Percentiles rank a stretch among this genome's conserved stretches.
phyloP scores from a whole-genome alignment of 805 yeast genomes.

The Yarrowia porcina region DNA sequence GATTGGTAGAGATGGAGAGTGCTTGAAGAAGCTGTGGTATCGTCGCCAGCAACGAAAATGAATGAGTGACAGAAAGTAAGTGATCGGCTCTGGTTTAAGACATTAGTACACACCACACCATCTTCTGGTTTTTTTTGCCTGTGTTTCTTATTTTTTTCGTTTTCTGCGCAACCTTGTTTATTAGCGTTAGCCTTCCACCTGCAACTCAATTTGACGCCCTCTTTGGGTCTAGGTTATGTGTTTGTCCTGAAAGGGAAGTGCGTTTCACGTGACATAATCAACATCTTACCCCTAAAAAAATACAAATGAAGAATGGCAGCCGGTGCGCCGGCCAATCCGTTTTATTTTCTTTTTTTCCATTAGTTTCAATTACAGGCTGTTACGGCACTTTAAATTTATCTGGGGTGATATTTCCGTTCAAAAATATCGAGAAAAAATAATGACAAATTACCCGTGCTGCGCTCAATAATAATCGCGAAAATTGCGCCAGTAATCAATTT shows the following conservation, averaged over 20 bases:
- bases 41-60: conserved; percentile 18
- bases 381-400: too few relatives aligned
- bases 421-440: too few relatives aligned
- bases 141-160: not conserved
- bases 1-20: not conserved
- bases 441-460: too few relatives aligned
- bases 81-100: conserved; percentile 12
- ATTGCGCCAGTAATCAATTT: too few relatives aligned
- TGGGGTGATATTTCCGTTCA: too few relatives aligned
- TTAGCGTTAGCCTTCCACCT: not conserved
- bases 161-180: not conserved
- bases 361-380: too few relatives aligned
- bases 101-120: conserved; percentile 20
- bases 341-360: too few relatives aligned
- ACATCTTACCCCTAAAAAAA: too few relatives aligned
- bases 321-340: too few relatives aligned
- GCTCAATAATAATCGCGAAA: too few relatives aligned
- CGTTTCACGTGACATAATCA: conserved; percentile 7
- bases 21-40: not conserved
- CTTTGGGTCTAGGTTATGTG: not conserved
- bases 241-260: not conserved
- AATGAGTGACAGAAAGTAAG: not conserved
- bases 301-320: too few relatives aligned
- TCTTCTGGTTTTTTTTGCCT: not conserved
- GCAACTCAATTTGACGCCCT: not conserved